Conservation (phyloP, 148 eudicot species). For the Rhododendron mucronatum region DNA sequence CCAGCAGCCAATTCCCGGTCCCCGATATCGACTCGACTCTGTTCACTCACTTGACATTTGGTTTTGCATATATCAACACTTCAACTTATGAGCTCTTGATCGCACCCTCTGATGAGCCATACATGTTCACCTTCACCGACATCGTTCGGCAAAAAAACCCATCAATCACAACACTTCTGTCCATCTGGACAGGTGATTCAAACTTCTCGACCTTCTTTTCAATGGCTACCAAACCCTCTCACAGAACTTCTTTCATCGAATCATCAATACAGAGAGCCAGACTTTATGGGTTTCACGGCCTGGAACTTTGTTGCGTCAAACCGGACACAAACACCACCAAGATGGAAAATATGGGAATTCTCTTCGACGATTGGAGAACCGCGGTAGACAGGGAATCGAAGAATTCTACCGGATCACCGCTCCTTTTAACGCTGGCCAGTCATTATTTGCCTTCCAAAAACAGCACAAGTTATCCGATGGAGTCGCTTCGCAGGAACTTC, state of each 20-base stretch:
- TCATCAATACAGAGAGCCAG: slow-evolving; percentile 34
- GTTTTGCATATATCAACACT: slow-evolving; percentile 15
- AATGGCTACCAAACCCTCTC: slow-evolving; percentile 15
- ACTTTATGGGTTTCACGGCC: slow-evolving; percentile 28
- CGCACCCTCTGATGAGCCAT: neutral
- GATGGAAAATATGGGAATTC: slow-evolving; percentile 8
- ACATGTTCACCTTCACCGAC: slow-evolving; percentile 15
- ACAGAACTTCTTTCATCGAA: slow-evolving; percentile 26
- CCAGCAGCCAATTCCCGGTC: neutral
- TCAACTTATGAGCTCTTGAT: slow-evolving; percentile 9
- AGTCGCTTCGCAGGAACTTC: slow-evolving; percentile 23
- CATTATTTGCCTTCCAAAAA: neutral
- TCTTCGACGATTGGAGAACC: slow-evolving; percentile 35
- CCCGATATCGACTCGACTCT: slow-evolving; percentile 15
- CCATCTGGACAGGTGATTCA: neutral
- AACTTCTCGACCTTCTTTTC: neutral
- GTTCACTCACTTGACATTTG: slow-evolving; percentile 1
- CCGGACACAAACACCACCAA: slow-evolving; percentile 8
- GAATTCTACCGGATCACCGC: neutral
- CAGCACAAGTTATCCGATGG: slow-evolving; percentile 19
- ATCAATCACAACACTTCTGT: slow-evolving; percentile 13
- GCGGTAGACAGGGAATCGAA: slow-evolving; percentile 16
- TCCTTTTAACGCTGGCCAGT: slow-evolving; percentile 23
- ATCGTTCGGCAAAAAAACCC: slow-evolving; percentile 19
- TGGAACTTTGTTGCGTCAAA: slow-evolving; percentile 19